A percentile compares a stretch with the other conserved stretches of the same genome.
These are phyloP conservation scores for Wallemia hederae DNA, from an alignment of 1,284 basidiomycete genomes.

Conservation along the genomic window DNA sequence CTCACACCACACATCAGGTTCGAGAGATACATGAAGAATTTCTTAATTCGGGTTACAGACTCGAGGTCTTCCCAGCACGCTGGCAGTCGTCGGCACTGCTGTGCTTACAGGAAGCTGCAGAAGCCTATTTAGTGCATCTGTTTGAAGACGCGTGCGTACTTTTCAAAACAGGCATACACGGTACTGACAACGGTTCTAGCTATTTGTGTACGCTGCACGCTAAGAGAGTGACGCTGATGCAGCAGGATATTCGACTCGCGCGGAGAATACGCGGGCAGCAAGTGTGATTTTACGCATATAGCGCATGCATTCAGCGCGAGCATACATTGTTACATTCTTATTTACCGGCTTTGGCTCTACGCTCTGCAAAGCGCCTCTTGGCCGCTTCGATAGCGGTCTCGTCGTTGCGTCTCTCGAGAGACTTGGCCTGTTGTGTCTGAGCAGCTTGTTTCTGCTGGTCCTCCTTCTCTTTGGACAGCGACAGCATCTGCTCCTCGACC, in stretches of 20 bases:
- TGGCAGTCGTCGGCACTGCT: conserved; percentile 78
- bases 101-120: conserved; percentile 77
- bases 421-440: conserved; percentile 21
- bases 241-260: conserved; percentile 82
- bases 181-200: neutral
- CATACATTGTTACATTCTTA: conserved; percentile 4
- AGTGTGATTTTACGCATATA: neutral
- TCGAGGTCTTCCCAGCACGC: conserved; percentile 26
- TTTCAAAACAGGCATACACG: neutral
- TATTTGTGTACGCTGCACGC: conserved; percentile 77
- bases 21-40: conserved; percentile 6
- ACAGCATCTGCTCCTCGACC: conserved; percentile 38
- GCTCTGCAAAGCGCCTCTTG: conserved; percentile 12
- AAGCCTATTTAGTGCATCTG: conserved; percentile 72
- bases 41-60: conserved; percentile 8
- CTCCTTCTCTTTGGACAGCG: conserved; percentile 27
- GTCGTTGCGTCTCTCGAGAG: neutral
- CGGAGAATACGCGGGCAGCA: conserved; percentile 69
- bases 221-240: conserved; percentile 95
- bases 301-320: neutral
- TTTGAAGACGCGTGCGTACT: conserved; percentile 76
- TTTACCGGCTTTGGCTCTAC: conserved; percentile 25
- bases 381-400: neutral
- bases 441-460: conserved; percentile 18
- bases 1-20: conserved; percentile 13